These are phyloP conservation scores for Pharnaceum exiguum DNA, from an alignment of 148 eudicot species.

Conservation along the genomic window DNA sequence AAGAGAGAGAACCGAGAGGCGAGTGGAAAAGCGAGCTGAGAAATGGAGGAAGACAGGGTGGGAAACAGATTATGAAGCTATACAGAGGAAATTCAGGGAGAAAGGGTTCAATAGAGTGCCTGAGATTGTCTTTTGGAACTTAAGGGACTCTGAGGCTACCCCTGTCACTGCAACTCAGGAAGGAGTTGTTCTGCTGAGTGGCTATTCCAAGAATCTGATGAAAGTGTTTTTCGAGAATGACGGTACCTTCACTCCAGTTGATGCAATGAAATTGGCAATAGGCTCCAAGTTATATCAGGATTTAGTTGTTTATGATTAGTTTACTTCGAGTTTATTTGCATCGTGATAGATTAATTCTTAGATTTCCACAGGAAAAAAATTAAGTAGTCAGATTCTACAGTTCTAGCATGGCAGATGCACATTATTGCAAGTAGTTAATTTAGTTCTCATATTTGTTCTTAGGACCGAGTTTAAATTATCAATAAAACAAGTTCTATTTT, in stretches of 20 bases:
- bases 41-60: neutral
- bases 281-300: neutral
- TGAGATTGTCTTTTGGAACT: slow-evolving; percentile 7
- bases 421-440: no score
- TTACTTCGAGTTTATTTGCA: no score
- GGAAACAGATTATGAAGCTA: slow-evolving; percentile 1
- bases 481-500: no score
- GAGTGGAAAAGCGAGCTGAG: no score
- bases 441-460: no score
- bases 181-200: neutral
- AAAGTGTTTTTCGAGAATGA: neutral
- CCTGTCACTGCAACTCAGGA: neutral
- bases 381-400: no score
- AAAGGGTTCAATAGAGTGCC: slow-evolving; percentile 3
- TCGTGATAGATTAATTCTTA: no score
- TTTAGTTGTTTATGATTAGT: no score
- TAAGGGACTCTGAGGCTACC: neutral
- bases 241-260: neutral
- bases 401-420: no score
- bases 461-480: no score
- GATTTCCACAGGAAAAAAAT: no score
- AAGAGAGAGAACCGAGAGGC: no score
- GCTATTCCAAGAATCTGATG: slow-evolving; percentile 4
- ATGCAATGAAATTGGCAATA: slow-evolving; percentile 3
- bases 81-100: slow-evolving; percentile 11